These are phyloP conservation scores for Beta lomatogona DNA, from an alignment of 179 eudicot genomes.

Conservation along the genomic window DNA sequence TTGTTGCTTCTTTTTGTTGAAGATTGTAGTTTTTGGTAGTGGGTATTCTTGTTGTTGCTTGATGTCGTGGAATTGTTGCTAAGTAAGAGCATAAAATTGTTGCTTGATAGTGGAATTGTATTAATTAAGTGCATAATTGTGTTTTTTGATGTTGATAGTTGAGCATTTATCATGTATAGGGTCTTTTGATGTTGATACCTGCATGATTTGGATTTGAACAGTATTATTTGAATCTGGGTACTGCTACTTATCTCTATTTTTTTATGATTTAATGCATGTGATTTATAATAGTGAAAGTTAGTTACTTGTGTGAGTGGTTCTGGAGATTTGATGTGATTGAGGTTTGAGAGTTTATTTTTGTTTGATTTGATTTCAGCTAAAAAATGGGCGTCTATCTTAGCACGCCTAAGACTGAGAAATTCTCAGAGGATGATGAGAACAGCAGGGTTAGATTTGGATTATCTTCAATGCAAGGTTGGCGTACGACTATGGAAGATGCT, in stretches of 20 bases:
- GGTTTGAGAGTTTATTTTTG: not conserved
- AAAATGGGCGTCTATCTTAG: slow-evolving; percentile 91
- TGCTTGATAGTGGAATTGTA: not conserved
- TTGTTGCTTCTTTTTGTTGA: not conserved
- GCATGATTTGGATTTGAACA: not conserved
- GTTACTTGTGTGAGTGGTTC: not conserved
- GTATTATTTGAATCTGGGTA: not conserved
- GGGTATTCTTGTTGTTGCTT: not conserved
- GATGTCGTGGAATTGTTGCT: not conserved
- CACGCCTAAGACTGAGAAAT: slow-evolving; percentile 88
- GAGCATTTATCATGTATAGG: not conserved
- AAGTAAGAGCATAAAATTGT: not conserved
- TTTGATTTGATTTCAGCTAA: slow-evolving; percentile 26
- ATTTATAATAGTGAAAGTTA: not conserved
- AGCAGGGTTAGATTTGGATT: slow-evolving; percentile 69
- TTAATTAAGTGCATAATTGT: not conserved
- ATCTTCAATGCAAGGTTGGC: slow-evolving; percentile 99
- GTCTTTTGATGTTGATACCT: not conserved
- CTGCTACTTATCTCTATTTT: not conserved
- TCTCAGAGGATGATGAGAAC: slow-evolving; percentile 78
- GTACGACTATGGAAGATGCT: slow-evolving; percentile 97
- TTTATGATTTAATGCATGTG: not conserved
- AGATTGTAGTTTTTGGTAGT: slow-evolving; percentile 1
- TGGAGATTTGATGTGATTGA: slow-evolving; percentile 4
- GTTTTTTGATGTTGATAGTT: not conserved